These are phyloP conservation scores for Zopfia rhizophila DNA, from an alignment of 2,329 filamentous ascomycete species.

Conservation along the genomic window DNA sequence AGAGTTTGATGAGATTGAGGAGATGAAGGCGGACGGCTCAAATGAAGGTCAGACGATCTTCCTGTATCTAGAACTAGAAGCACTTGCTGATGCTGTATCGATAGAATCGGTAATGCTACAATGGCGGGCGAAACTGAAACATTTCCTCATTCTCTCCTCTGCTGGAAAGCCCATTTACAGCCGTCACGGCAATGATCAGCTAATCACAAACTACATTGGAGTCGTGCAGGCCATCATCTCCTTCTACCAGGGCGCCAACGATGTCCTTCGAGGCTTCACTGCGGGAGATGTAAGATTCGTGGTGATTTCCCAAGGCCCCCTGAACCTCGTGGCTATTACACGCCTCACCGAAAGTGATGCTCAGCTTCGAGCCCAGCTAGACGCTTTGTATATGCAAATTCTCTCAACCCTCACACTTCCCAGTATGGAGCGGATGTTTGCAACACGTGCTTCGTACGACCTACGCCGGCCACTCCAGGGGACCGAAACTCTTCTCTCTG, in stretches of 20 bases:
- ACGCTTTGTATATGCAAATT: constrained; percentile 98
- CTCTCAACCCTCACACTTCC: constrained; percentile 93
- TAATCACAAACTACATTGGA: constrained; percentile 94
- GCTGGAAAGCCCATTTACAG: constrained; percentile 98
- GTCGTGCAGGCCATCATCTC: constrained; percentile 98
- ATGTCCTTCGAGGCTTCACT: constrained; percentile 83
- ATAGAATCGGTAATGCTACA: constrained; percentile 66
- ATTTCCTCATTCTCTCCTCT: constrained; percentile 95
- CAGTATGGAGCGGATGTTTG: constrained; percentile 85
- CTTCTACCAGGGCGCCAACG: constrained; percentile 85
- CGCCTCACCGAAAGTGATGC: constrained; percentile 90
- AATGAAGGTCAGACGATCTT: constrained; percentile 67
- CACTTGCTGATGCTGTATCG: constrained; percentile 39
- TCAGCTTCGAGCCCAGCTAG: constrained; percentile 86
- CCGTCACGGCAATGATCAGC: constrained; percentile 86
- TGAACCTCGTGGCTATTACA: constrained; percentile 95
- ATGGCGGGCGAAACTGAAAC: constrained; percentile 95
- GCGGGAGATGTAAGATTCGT: constrained; percentile 90
- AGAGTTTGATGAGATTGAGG: constrained; percentile 82
- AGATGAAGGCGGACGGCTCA: constrained; percentile 62
- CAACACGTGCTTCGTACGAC: constrained; percentile 91
- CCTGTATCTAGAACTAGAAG: constrained; percentile 24
- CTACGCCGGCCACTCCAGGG: constrained; percentile 89
- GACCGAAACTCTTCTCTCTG: constrained; percentile 89
- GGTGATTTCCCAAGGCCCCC: constrained; percentile 81